Base-by-base conservation (phyloP, 2,329 filamentous ascomycete genomes). In the Verticillium tricorpus region DNA sequence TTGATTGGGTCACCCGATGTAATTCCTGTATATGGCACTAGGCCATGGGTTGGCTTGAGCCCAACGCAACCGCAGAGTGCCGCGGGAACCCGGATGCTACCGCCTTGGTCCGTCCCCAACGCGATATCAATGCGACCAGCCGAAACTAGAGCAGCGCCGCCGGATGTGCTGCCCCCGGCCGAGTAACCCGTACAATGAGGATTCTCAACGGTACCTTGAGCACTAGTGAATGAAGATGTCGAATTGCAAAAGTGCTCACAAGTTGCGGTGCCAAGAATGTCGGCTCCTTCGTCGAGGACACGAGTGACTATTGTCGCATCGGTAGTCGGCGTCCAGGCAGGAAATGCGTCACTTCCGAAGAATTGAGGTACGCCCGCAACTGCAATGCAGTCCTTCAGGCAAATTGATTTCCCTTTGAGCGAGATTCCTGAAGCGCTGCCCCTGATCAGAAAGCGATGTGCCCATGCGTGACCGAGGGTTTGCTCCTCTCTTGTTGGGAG, bases 211-310 rank as follows among this genome's bases (percentile, higher is more conserved):
- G 71, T 70, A 0, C 82, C 81, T 17, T 77, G 78, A 6, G 77
- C 77, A 39, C 76, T 77, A 0, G 78, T 82, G 63, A 78, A 82
- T 0, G 79, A 81, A 0, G 77, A 75, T 1, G 80, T 79, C 0
- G 78, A 79, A 62, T 79, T 78, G 64, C 80, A 85, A 57, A 81
- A 79, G 65, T 83, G 83, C 63, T 86, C 84, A 62, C 83, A 86
- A 0, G 77, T 77, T 1, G 80, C 75, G 1, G 81, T 84, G 12
- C 83, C 79, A 8, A 77, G 73, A 17, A 86, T 79, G 54, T 77
- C 68, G 0, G 77, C 83, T 0, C 83, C 83, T 2, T 80, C 80
- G 17, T 83, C 77, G 3, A 86, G 69, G 0, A 79, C 70, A 15
- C 84, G 71, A 0, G 77, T 80, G 25, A 85, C 80, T 1, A 85